Evolutionary conservation across 2,329 filamentous ascomycete species (phyloP).

Genomic region (Fusarium cyanostomum): DNA sequence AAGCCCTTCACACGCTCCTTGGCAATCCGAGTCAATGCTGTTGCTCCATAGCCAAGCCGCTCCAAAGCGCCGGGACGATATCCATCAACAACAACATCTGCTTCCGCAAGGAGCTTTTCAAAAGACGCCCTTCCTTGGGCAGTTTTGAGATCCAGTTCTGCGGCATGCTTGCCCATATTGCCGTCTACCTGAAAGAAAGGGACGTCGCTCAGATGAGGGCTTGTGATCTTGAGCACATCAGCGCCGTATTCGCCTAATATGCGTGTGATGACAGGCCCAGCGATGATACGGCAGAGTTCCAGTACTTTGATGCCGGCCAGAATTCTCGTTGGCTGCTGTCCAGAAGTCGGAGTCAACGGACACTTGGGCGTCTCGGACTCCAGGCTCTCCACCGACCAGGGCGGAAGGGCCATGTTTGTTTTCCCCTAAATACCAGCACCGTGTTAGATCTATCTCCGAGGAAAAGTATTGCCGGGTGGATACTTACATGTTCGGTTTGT

Average conservation of each 20-base stretch:
- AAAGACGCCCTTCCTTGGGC: constrained; percentile 63
- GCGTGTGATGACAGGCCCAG: constrained; percentile 76
- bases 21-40: constrained; percentile 62
- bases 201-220: constrained; percentile 73
- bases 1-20: constrained; percentile 67
- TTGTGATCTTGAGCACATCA: constrained; percentile 77
- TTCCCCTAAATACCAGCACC: constrained; percentile 52
- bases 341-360: constrained; percentile 45
- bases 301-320: constrained; percentile 74
- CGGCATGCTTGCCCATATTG: constrained; percentile 75
- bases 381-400: constrained; percentile 61
- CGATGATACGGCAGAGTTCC: constrained; percentile 79
- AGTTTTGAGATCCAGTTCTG: constrained; percentile 70
- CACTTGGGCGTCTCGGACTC: constrained; percentile 60
- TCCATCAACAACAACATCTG: constrained; percentile 73
- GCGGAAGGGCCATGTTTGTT: constrained; percentile 51
- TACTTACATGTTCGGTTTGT: constrained; percentile 56
- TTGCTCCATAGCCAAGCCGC: constrained; percentile 69
- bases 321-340: constrained; percentile 41
- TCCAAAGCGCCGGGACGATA: constrained; percentile 74
- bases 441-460: neutral
- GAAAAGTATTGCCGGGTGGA: accelerated
- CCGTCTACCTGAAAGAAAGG: constrained; percentile 78
- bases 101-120: constrained; percentile 66
- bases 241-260: constrained; percentile 80